phyloP scores from a whole-genome alignment of 2,329 filamentous ascomycete genomes.

The Bipolaris zeicola region DNA sequence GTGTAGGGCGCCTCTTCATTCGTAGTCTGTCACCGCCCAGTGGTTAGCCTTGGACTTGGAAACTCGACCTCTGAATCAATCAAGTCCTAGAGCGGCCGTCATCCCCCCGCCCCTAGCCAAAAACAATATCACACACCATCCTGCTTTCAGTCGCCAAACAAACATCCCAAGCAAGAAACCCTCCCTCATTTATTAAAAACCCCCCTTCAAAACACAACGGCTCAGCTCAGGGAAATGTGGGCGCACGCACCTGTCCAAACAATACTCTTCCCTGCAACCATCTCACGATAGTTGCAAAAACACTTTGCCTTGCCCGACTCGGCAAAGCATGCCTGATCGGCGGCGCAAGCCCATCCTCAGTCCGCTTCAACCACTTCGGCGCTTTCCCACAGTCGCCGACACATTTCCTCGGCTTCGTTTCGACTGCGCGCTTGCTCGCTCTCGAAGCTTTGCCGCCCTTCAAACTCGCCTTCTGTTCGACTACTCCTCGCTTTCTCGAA shows the following conservation, averaged over 20 bases:
- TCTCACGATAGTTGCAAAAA: constrained; percentile 12
- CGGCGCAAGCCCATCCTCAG: constrained; percentile 24
- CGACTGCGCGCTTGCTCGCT: constrained; percentile 33
- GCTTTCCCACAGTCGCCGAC: constrained; percentile 49
- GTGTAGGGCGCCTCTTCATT: neutral
- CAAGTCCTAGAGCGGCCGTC: neutral
- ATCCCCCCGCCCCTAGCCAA: neutral
- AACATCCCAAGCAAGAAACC: neutral
- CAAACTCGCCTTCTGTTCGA: constrained; percentile 30
- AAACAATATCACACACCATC: neutral
- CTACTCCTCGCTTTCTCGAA: constrained; percentile 33
- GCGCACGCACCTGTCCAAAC: constrained; percentile 13
- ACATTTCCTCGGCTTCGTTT: constrained; percentile 48
- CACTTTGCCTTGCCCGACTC: constrained; percentile 3
- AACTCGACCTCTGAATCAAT: neutral
- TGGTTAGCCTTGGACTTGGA: neutral
- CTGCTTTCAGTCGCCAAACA: constrained; percentile 1
- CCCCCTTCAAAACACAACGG: neutral
- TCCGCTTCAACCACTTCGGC: constrained; percentile 45
- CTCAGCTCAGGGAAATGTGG: constrained; percentile 4
- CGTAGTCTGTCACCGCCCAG: neutral
- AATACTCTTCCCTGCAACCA: neutral
- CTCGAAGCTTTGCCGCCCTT: constrained; percentile 38
- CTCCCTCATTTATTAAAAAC: neutral
- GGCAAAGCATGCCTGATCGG: constrained; percentile 9